A percentile compares a stretch with the other conserved stretches of the same genome.
Conservation (phyloP, 192 early-diverging fungal genomes). For the Coemansia aciculifera region DNA sequence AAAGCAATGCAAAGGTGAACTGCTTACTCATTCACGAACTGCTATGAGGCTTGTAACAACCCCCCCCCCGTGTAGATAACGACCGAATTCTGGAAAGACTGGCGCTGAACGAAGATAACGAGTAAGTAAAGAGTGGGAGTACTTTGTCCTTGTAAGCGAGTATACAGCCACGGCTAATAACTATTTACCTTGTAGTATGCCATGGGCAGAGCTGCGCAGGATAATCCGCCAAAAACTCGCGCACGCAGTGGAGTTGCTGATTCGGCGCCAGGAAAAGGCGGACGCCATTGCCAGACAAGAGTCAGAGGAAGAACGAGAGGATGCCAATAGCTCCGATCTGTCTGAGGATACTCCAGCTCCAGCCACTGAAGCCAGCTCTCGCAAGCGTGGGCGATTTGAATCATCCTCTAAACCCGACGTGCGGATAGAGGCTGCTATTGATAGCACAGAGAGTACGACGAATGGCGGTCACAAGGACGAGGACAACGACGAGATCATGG, state of each 20-base stretch:
- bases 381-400: constrained; percentile 1
- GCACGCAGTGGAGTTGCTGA: constrained; percentile 28
- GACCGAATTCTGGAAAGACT: constrained; percentile 31
- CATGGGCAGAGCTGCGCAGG: constrained; percentile 41
- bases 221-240: constrained; percentile 45
- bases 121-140: constrained; percentile 11
- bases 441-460: background rate
- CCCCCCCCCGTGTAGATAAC: constrained; percentile 26
- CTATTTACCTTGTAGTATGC: constrained; percentile 16
- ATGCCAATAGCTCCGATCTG: constrained; percentile 8
- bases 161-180: background rate
- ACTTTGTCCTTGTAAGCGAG: background rate
- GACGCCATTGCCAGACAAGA: constrained; percentile 2
- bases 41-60: background rate
- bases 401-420: background rate
- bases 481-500: background rate
- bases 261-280: constrained; percentile 10
- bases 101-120: constrained; percentile 40
- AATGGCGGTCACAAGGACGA: constrained; percentile 9
- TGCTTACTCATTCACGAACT: background rate
- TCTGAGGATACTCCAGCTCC: constrained; percentile 9
- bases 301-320: background rate
- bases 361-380: background rate
- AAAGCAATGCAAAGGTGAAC: background rate
- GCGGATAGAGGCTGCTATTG: background rate